Evolutionary conservation across 306 rosid species (phyloP).

Genomic region (barrel medic (Medicago truncatula)): DNA sequence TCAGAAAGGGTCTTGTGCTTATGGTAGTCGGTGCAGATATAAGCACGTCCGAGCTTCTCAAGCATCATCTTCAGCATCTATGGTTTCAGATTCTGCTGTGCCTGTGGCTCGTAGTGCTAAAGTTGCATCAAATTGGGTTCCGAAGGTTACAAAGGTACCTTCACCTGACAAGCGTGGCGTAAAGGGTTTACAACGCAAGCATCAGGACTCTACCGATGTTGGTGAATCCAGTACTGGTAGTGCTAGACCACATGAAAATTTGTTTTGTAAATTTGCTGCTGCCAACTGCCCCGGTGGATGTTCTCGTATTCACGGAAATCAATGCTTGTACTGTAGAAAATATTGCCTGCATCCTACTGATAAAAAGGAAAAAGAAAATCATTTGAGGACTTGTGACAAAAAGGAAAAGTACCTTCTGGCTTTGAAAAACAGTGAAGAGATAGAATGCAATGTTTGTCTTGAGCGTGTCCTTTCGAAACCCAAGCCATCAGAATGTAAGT

Average conservation of each 20-base stretch:
- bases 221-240: conserved; percentile 52
- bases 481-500: conserved; percentile 71
- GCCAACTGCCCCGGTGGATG: conserved; percentile 82
- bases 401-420: conserved; percentile 71
- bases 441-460: conserved; percentile 92
- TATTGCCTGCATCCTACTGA: conserved; percentile 87
- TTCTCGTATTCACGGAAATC: conserved; percentile 74
- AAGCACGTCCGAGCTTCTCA: conserved; percentile 72
- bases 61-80: conserved; percentile 50
- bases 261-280: conserved; percentile 77
- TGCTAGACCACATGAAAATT: conserved; percentile 50
- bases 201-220: conserved; percentile 38
- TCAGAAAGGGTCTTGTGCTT: conserved; percentile 76
- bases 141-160: conserved; percentile 47
- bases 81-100: conserved; percentile 48
- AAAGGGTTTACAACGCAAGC: conserved; percentile 49
- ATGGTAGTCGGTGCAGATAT: conserved; percentile 89
- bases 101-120: conserved; percentile 17
- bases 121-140: conserved; percentile 56
- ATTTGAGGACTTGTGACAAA: conserved; percentile 71
- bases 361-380: conserved; percentile 68
- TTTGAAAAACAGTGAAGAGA: conserved; percentile 76
- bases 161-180: conserved; percentile 46
- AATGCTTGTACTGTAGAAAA: conserved; percentile 77
- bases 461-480: conserved; percentile 86